A percentile compares a stretch with the other conserved stretches of the same genome.
Conservation (phyloP, 106 monocot species). For the Acanthochlamys bracteata region DNA sequence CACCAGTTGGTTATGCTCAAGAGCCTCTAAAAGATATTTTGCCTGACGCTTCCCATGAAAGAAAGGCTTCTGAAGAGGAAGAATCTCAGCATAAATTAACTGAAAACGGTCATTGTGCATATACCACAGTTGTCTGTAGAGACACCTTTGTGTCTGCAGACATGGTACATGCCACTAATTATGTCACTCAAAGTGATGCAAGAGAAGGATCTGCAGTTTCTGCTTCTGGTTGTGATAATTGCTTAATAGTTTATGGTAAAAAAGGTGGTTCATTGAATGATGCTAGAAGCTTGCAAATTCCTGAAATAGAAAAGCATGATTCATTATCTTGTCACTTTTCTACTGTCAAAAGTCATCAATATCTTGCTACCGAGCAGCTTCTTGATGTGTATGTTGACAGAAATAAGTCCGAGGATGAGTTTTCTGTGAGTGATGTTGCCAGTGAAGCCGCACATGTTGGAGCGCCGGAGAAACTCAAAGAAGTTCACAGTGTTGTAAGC, state of each 20-base stretch:
- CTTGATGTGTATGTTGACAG: slow-evolving; percentile 8
- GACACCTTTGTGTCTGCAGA: background rate
- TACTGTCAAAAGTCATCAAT: background rate
- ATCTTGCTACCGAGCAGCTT: background rate
- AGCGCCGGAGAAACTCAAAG: too few species aligned
- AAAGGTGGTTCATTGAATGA: slow-evolving; percentile 8
- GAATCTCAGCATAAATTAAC: background rate
- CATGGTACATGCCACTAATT: background rate
- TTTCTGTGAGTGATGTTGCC: background rate
- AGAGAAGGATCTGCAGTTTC: slow-evolving; percentile 11
- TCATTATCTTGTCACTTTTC: slow-evolving; percentile 4
- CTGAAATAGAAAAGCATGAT: slow-evolving; percentile 11
- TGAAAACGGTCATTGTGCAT: background rate
- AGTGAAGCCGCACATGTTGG: slow-evolving; percentile 7
- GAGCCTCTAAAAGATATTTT: background rate
- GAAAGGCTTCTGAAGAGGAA: slow-evolving; percentile 8
- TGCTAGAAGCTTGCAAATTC: background rate
- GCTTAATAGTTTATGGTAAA: background rate
- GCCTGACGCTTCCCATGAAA: background rate
- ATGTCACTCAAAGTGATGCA: slow-evolving; percentile 3
- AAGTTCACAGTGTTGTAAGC: background rate
- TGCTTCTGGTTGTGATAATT: slow-evolving; percentile 6
- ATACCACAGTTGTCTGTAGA: background rate
- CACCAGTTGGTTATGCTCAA: background rate
- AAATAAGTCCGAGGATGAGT: slow-evolving; percentile 6